A percentile compares a stretch with the other conserved stretches of the same genome.
Conservation (phyloP, 208 protist species). For the Strigomonas culicis region DNA sequence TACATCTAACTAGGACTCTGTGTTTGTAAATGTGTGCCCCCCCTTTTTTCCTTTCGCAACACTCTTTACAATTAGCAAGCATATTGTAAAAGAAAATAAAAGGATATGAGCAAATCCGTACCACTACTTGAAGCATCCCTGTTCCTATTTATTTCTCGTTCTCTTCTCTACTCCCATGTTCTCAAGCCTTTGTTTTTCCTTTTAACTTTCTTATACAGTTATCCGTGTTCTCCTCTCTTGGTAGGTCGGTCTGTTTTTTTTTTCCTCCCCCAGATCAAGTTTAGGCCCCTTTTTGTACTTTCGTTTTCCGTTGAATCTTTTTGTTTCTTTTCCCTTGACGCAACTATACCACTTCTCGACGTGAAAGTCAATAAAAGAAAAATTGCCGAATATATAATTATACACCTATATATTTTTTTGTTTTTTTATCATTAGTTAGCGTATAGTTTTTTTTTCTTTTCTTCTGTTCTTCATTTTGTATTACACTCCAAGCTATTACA, state of each 20-base stretch:
- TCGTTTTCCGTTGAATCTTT: neutral
- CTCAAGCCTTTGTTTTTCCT: neutral
- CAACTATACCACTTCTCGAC: neutral
- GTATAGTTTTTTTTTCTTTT: conserved; percentile 16
- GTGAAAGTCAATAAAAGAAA: too few relatives aligned
- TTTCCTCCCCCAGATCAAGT: neutral
- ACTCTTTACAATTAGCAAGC: too few relatives aligned
- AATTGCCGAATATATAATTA: too few relatives aligned
- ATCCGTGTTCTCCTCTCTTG: neutral
- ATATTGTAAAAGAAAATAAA: too few relatives aligned
- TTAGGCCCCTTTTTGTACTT: neutral
- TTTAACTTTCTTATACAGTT: neutral
- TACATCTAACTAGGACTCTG: too few relatives aligned
- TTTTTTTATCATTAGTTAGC: conserved; percentile 4
- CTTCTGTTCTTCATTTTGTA: conserved; percentile 8
- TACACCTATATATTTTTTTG: neutral
- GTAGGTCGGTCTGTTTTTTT: neutral
- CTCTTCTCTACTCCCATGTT: neutral
- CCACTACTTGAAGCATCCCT: neutral
- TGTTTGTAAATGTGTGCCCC: too few relatives aligned
- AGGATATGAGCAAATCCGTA: too few relatives aligned
- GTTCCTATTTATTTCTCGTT: neutral
- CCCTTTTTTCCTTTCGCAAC: too few relatives aligned
- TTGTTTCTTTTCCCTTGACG: too few relatives aligned
- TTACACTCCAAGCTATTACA: too few relatives aligned